Conservation (phyloP, 345 rosid genomes). For the Psidium friedrichsthalianum region DNA sequence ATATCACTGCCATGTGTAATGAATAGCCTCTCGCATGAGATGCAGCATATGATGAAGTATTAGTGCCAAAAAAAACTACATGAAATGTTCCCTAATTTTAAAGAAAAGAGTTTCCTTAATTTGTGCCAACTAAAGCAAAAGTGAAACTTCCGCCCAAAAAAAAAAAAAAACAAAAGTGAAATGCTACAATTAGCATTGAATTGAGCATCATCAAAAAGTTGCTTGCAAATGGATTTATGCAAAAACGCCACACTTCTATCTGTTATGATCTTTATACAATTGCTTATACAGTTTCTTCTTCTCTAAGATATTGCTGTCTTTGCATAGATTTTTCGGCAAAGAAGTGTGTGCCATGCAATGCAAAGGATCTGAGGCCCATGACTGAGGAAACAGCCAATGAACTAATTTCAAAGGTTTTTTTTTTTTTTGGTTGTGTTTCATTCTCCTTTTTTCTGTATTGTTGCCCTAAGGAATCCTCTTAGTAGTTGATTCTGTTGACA, state of each 20-base stretch:
- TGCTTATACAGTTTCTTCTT: not conserved
- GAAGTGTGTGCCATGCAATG: constrained; percentile 82
- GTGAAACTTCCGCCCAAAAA: not conserved
- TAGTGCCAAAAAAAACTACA: not conserved
- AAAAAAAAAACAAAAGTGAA: not conserved
- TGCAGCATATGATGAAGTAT: not conserved
- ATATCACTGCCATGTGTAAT: not conserved
- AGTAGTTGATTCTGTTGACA: constrained; percentile 5
- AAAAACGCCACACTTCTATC: not conserved
- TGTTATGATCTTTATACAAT: not conserved
- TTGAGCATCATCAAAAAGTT: not conserved
- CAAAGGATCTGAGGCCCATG: constrained; percentile 81
- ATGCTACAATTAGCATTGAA: not conserved
- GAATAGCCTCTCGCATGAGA: not conserved
- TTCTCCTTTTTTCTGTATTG: not conserved
- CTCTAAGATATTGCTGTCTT: not conserved
- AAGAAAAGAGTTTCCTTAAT: not conserved
- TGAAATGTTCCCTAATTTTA: not conserved
- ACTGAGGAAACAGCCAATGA: constrained; percentile 55
- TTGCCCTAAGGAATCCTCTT: not conserved
- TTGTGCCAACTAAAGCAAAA: not conserved
- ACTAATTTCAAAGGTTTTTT: constrained; percentile 48
- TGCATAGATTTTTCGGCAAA: constrained; percentile 53
- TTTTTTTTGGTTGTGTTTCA: not conserved
- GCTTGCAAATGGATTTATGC: not conserved